Conservation (phyloP, 202 grass and related monocot species). For the Schoenoplectus tabernaemontani region DNA sequence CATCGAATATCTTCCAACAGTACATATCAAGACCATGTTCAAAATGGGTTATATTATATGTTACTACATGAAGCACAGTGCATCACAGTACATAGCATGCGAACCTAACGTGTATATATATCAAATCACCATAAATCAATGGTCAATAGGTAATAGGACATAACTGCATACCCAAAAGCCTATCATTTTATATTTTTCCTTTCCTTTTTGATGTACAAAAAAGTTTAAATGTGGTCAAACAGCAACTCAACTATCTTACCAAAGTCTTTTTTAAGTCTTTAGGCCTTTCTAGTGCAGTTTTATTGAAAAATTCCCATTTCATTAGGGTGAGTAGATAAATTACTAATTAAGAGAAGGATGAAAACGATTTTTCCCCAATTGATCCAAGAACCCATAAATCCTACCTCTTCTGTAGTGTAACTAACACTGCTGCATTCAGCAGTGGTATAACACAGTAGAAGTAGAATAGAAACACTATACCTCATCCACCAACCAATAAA, state of each 20-base stretch:
- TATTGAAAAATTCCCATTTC: neutral
- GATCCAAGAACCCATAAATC: neutral
- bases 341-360: neutral
- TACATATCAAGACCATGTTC: neutral
- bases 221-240: neutral
- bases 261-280: neutral
- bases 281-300: neutral
- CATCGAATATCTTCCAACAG: neutral
- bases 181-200: neutral
- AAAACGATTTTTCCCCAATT: neutral
- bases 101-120: too few species aligned
- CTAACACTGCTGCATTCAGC: neutral
- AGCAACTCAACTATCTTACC: neutral
- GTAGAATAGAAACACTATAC: neutral
- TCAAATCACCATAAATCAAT: neutral
- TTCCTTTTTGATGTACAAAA: neutral
- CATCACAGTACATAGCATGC: neutral
- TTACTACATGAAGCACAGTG: slow-evolving; percentile 11
- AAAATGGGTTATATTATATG: neutral
- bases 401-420: neutral
- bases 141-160: neutral
- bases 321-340: neutral
- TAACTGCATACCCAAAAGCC: neutral
- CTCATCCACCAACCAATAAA: neutral
- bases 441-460: neutral